Evolutionary conservation across 495 filamentous ascomycete genomes (phyloP).

Genomic region (Penicillium macrosclerotiorum): DNA sequence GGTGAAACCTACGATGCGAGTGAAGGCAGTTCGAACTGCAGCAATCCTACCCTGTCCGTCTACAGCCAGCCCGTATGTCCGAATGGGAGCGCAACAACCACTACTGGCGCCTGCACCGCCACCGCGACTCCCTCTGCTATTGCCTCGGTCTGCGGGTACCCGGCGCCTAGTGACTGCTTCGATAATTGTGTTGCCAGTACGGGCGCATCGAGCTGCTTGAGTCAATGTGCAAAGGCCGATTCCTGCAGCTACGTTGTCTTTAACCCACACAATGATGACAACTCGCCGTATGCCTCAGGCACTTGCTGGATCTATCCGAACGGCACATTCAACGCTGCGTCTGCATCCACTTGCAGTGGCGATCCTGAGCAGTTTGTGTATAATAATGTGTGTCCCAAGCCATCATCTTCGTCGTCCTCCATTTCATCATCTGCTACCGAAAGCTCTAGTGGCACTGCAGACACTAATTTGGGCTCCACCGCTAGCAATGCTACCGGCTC

Average conservation of each 20-base stretch:
- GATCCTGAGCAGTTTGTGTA: conserved; percentile 20
- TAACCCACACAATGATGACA: conserved; percentile 12
- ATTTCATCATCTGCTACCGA: conserved; percentile 12
- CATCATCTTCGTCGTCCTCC: conserved; percentile 18
- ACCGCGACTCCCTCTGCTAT: conserved; percentile 28
- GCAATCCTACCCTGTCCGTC: conserved; percentile 17
- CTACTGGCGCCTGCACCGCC: conserved; percentile 23
- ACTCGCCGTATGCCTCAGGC: conserved; percentile 21
- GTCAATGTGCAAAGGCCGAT: conserved; percentile 23
- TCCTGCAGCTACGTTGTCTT: conserved; percentile 27
- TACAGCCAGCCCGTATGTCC: conserved; percentile 19
- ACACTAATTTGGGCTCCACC: conserved; percentile 6
- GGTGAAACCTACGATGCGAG: conserved; percentile 22
- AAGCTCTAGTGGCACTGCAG: conserved; percentile 11
- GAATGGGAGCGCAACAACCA: conserved; percentile 21
- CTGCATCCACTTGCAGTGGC: conserved; percentile 19
- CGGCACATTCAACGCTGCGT: conserved; percentile 20
- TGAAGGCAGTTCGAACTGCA: conserved; percentile 19
- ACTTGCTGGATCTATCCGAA: conserved; percentile 26
- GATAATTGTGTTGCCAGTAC: conserved; percentile 18
- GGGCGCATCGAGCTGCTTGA: conserved; percentile 24
- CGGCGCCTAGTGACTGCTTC: conserved; percentile 19
- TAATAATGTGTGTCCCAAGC: conserved; percentile 22
- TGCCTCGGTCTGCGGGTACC: conserved; percentile 29
- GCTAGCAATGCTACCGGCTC: conserved; percentile 7